Evolutionary conservation across 257 asterid species (phyloP).

Genomic region (Ocimum tenuiflorum): DNA sequence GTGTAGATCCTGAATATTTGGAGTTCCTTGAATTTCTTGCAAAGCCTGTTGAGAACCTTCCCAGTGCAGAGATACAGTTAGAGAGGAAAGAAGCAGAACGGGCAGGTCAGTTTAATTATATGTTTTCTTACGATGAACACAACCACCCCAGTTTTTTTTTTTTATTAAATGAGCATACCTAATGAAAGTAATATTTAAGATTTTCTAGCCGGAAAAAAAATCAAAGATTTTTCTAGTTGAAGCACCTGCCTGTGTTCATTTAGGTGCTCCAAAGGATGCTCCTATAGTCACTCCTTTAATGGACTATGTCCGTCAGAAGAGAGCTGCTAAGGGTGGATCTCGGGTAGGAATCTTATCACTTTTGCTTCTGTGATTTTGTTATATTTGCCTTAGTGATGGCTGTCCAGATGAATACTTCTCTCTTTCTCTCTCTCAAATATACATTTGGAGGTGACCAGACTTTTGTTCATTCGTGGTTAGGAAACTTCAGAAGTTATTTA

Average conservation of each 20-base stretch:
- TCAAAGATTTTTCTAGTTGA: constrained; percentile 13
- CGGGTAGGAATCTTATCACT: constrained; percentile 55
- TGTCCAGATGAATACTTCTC: neutral
- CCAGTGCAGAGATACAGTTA: constrained; percentile 98
- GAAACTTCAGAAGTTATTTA: neutral
- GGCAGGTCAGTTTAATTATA: constrained; percentile 53
- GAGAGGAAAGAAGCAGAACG: constrained; percentile 98
- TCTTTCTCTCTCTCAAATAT: neutral
- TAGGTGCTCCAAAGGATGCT: constrained; percentile 79
- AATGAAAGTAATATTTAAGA: constrained; percentile 2
- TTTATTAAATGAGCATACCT: constrained; percentile 8
- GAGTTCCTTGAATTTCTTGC: constrained; percentile 94
- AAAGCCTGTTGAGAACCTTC: constrained; percentile 93
- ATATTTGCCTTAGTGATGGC: neutral
- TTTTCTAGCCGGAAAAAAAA: neutral
- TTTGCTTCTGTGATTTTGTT: neutral
- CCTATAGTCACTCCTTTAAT: constrained; percentile 84
- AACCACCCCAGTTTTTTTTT: constrained; percentile 30
- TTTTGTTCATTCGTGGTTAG: neutral
- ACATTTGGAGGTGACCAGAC: neutral
- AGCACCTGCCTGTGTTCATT: constrained; percentile 19
- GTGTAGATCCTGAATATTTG: constrained; percentile 97
- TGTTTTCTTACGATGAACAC: constrained; percentile 1
- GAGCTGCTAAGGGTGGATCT: constrained; percentile 86
- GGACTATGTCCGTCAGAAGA: constrained; percentile 88